Base-by-base conservation (phyloP, 2,329 filamentous ascomycete genomes). In the Monosporascus sp. region DNA sequence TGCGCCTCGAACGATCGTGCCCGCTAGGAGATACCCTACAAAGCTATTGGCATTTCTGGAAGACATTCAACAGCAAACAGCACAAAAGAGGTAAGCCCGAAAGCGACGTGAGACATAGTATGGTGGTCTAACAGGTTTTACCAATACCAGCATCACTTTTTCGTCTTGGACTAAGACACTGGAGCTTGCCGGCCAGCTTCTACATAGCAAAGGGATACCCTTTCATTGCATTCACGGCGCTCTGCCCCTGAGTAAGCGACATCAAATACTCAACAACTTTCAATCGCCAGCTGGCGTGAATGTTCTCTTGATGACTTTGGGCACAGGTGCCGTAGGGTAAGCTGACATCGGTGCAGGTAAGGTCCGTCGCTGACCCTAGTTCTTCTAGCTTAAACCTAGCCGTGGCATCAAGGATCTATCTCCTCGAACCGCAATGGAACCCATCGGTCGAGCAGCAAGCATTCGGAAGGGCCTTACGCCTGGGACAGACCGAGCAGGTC, bases 361-460 rank as follows among this genome's bases (percentile, higher is more conserved):
- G 27, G 27, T 31, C 9, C 27, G 9, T 31, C 7, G 9, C 27
- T 31, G 27, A 31, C 27, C 27, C 9, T 31, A 31, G 27, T 6
- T n/a, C 7, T 14, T 17, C 6, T 18, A 50, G 52, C 1, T 22
- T 54, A 9, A 54, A 54, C 14, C 49, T 54, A 2, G 48, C 52
- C 0, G 17, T 48, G 15, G 52, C 49, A 2, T 45, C 15, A 2
- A 44, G 45, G 2, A 46, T 51, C 1, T 36, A 48, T 25, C 48
- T 54, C 15, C 38, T 54, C 22, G 52, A 54, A 14, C 37, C 50
- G 22, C 52, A 54, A 45, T 54, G 52, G 49, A 54, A 54, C 11
- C 52, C 52, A 1, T 52, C 49, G 17, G 45, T 51, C 31, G 52
- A 54, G 11, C 31, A 25, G 1, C 49, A 54, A 39, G 52, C 52